Conservation (phyloP, 768 basidiomycete species). For the Boletus reticulatus region DNA sequence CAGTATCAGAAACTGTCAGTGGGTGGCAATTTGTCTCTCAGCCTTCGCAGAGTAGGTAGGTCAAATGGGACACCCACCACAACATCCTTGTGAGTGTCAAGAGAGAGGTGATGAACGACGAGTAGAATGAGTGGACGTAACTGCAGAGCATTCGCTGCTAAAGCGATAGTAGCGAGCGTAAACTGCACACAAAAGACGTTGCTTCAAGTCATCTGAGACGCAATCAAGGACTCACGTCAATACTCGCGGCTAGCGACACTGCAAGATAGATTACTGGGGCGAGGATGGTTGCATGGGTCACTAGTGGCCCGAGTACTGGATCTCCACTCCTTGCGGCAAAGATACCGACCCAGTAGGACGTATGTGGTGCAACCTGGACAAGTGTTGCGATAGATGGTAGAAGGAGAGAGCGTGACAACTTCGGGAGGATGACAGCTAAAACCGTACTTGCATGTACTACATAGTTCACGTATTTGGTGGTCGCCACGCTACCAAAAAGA, state of each 20-base stretch:
- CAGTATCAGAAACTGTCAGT: conserved; percentile 22
- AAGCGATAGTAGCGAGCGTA: conserved; percentile 21
- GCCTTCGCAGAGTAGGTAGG: background rate
- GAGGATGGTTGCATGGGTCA: conserved; percentile 56
- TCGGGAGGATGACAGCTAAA: conserved; percentile 32
- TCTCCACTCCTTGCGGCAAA: conserved; percentile 53
- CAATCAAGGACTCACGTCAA: conserved; percentile 35
- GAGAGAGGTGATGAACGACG: conserved; percentile 11
- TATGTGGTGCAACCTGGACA: conserved; percentile 51
- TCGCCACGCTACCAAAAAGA: conserved; percentile 62
- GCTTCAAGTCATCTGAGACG: background rate
- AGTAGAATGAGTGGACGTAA: conserved; percentile 20
- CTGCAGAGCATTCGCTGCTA: conserved; percentile 29
- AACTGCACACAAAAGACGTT: conserved; percentile 7
- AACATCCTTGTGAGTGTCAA: conserved; percentile 20
- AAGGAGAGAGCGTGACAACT: conserved; percentile 23
- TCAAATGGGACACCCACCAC: conserved; percentile 14
- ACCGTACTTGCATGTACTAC: conserved; percentile 37
- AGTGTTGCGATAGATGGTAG: conserved; percentile 37
- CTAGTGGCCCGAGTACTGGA: conserved; percentile 54
- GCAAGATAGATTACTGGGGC: conserved; percentile 55
- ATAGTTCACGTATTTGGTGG: conserved; percentile 46
- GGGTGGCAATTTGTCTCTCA: conserved; percentile 1
- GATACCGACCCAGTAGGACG: conserved; percentile 65
- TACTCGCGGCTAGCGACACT: conserved; percentile 42